These are phyloP conservation scores for Sechiopsis laciniata DNA, from an alignment of 306 rosid species.

Conservation along the genomic window DNA sequence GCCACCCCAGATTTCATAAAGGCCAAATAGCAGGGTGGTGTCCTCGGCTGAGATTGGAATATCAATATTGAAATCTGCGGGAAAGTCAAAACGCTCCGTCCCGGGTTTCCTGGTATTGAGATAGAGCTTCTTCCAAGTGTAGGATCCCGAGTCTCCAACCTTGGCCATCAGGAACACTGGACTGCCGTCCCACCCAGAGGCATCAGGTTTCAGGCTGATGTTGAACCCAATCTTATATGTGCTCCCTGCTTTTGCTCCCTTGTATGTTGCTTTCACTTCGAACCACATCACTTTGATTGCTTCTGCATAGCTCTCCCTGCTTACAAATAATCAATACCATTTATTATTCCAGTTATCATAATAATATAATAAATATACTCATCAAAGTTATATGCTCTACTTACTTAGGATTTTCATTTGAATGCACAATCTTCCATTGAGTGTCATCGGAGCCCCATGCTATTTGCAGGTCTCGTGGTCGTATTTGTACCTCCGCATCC, in stretches of 20 bases:
- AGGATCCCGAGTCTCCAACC: not conserved
- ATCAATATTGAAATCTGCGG: not conserved
- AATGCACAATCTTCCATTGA: not conserved
- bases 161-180: constrained; percentile 17
- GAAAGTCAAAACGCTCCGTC: not conserved
- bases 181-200: constrained; percentile 10
- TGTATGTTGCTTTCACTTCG: constrained; percentile 17
- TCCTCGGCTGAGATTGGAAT: constrained; percentile 8
- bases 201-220: not conserved
- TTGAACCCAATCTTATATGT: constrained; percentile 10
- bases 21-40: constrained; percentile 18
- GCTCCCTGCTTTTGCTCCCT: not conserved
- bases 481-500: not conserved
- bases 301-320: not conserved
- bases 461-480: not conserved
- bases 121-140: constrained; percentile 7
- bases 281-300: constrained; percentile 14
- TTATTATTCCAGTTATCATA: not conserved
- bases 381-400: not conserved
- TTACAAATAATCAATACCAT: not conserved
- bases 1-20: constrained; percentile 19
- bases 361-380: not conserved
- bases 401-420: not conserved
- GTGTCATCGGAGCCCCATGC: constrained; percentile 13
- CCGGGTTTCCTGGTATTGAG: not conserved